Evolutionary conservation across 495 filamentous ascomycete genomes (phyloP).

Genomic region (Aspergillus avenaceus): DNA sequence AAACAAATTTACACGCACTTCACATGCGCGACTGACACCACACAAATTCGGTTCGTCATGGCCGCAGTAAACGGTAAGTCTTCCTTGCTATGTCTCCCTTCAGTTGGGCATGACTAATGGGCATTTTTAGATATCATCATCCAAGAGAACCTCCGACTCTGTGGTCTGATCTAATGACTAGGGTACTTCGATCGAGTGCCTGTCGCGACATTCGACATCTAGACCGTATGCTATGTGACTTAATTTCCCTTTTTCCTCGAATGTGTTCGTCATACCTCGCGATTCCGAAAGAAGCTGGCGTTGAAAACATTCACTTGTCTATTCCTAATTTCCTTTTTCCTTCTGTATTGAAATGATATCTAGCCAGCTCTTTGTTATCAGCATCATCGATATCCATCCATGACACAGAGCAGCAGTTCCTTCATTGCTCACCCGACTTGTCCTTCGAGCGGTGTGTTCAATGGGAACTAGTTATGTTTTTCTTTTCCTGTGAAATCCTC

Average conservation of each 20-base stretch:
- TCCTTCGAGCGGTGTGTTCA: background rate
- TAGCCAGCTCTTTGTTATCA: constrained; percentile 38
- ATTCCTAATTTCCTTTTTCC: constrained; percentile 21
- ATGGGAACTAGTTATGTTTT: background rate
- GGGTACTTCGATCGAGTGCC: constrained; percentile 26
- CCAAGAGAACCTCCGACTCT: constrained; percentile 97
- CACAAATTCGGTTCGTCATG: constrained; percentile 99
- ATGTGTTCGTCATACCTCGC: constrained; percentile 26
- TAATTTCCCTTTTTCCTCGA: constrained; percentile 18
- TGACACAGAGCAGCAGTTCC: constrained; percentile 33
- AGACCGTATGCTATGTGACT: constrained; percentile 35
- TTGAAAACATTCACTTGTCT: constrained; percentile 36
- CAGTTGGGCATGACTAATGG: constrained; percentile 2
- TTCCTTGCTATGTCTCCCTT: background rate
- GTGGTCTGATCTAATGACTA: constrained; percentile 85
- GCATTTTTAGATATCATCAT: constrained; percentile 86
- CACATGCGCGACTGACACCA: constrained; percentile 97
- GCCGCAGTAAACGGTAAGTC: constrained; percentile 94
- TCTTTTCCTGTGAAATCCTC: constrained; percentile 8
- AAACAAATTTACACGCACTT: constrained; percentile 99
- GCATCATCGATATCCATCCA: constrained; percentile 34
- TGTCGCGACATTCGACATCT: constrained; percentile 30
- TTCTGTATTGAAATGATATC: constrained; percentile 39
- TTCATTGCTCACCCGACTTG: constrained; percentile 5
- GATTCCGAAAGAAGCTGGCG: constrained; percentile 36